Percentiles rank a stretch among this genome's conserved stretches.
phyloP scores from a whole-genome alignment of 1,139 yeast species.

The Scheffersomyces segobiensis region DNA sequence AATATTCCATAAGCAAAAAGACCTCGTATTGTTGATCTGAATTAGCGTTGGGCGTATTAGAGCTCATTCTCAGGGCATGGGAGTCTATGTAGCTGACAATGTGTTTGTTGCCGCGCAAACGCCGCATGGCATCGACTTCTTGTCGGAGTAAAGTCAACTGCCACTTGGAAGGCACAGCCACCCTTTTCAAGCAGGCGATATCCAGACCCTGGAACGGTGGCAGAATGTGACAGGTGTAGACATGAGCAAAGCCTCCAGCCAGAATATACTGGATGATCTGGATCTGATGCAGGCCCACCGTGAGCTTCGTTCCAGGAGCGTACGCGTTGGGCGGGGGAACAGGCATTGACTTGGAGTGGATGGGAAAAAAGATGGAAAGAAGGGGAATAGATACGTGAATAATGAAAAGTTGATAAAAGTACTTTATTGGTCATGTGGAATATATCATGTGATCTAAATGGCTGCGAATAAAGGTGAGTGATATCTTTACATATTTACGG shows the following conservation, averaged over 20 bases:
- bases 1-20: conserved; percentile 87
- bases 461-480: background rate
- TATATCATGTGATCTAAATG: background rate
- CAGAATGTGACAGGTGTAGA: conserved; percentile 59
- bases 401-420: background rate
- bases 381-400: background rate
- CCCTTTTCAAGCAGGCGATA: conserved; percentile 72
- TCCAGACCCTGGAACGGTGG: conserved; percentile 51
- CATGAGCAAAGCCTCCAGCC: conserved; percentile 78
- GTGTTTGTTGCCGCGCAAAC: conserved; percentile 72
- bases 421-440: background rate
- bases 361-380: background rate
- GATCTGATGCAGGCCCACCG: conserved; percentile 66
- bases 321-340: conserved; percentile 58
- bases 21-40: conserved; percentile 71
- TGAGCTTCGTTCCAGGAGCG: conserved; percentile 58
- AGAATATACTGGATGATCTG: conserved; percentile 61
- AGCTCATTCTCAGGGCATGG: conserved; percentile 73
- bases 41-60: conserved; percentile 21
- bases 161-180: conserved; percentile 70
- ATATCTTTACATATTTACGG: too few species aligned
- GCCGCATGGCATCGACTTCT: conserved; percentile 83
- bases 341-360: conserved; percentile 14
- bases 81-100: conserved; percentile 92
- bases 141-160: conserved; percentile 68